phyloP scores from a whole-genome alignment of 164 flowering plant genomes.

The Chimonanthus praecox region DNA sequence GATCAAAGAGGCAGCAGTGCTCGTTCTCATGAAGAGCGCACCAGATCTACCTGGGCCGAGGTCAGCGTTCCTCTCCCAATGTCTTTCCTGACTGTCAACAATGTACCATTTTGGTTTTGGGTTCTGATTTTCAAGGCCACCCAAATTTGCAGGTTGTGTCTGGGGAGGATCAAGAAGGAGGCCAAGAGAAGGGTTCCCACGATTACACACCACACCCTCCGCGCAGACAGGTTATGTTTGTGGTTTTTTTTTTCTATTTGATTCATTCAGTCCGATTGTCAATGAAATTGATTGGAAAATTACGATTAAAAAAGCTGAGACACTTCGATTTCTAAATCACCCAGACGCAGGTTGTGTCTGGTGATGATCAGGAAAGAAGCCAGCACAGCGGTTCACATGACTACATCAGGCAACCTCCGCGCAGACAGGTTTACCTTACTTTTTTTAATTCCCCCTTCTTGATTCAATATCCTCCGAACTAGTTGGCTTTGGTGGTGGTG shows the following conservation, averaged over 20 bases:
- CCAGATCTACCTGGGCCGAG: slow-evolving; percentile 91
- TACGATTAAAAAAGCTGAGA: background rate
- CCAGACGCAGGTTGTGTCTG: slow-evolving; percentile 48
- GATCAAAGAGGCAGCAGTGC: slow-evolving; percentile 15
- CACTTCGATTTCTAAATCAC: background rate
- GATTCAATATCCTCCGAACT: too few species aligned
- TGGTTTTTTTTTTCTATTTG: too few species aligned
- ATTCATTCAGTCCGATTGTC: background rate
- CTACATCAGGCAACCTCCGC: background rate
- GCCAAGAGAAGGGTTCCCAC: background rate
- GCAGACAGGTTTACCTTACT: background rate
- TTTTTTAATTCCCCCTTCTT: background rate
- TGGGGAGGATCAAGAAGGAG: background rate
- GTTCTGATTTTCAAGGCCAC: background rate
- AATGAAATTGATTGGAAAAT: too few species aligned
- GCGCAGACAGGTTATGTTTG: too few species aligned
- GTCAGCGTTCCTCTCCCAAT: slow-evolving; percentile 16
- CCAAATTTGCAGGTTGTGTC: background rate
- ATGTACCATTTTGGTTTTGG: too few species aligned
- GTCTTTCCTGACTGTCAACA: background rate
- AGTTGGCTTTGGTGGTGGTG: too few species aligned
- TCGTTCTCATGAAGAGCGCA: slow-evolving; percentile 42
- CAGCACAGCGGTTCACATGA: background rate
- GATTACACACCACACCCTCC: background rate
- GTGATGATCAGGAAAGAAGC: background rate